Conservation (phyloP, 2,329 filamentous ascomycete genomes). For the Mycosphaerella sp. region DNA sequence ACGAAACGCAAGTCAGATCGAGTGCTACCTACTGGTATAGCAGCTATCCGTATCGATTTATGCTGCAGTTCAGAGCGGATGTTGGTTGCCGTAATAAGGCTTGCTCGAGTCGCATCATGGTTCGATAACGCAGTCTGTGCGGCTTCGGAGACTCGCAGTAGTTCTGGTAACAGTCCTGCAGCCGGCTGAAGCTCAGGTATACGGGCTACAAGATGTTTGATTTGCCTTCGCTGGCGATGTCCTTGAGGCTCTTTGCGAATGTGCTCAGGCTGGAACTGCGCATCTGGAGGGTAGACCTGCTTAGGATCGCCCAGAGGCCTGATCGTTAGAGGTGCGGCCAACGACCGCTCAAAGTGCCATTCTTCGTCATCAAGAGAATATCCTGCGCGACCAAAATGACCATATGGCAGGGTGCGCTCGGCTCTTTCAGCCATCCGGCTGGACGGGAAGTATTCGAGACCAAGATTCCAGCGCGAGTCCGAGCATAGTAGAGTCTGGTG, state of each 20-base stretch:
- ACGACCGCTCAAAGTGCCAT: slow-evolving; percentile 38
- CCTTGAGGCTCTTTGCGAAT: neutral
- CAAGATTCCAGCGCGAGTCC: slow-evolving; percentile 4
- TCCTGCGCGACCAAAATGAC: slow-evolving; percentile 47
- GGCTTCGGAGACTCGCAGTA: slow-evolving; percentile 30
- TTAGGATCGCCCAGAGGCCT: slow-evolving; percentile 22
- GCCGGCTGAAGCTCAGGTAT: slow-evolving; percentile 26
- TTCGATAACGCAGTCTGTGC: slow-evolving; percentile 29
- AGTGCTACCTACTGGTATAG: slow-evolving; percentile 46
- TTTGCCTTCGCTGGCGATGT: slow-evolving; percentile 15
- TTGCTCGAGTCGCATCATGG: slow-evolving; percentile 39
- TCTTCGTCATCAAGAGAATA: slow-evolving; percentile 44
- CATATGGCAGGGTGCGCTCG: slow-evolving; percentile 46
- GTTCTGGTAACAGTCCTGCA: slow-evolving; percentile 11
- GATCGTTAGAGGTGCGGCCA: slow-evolving; percentile 13
- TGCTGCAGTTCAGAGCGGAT: slow-evolving; percentile 38
- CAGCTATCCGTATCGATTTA: slow-evolving; percentile 33
- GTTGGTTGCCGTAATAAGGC: slow-evolving; percentile 54
- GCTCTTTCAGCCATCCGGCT: slow-evolving; percentile 54
- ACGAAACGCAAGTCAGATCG: slow-evolving; percentile 55
- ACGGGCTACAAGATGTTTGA: slow-evolving; percentile 16
- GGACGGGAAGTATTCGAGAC: slow-evolving; percentile 23
- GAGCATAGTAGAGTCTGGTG: slow-evolving; percentile 21
- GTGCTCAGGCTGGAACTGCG: neutral
- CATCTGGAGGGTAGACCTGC: neutral